phyloP scores from a whole-genome alignment of 768 basidiomycete genomes.

The Saitozyma podzolica region DNA sequence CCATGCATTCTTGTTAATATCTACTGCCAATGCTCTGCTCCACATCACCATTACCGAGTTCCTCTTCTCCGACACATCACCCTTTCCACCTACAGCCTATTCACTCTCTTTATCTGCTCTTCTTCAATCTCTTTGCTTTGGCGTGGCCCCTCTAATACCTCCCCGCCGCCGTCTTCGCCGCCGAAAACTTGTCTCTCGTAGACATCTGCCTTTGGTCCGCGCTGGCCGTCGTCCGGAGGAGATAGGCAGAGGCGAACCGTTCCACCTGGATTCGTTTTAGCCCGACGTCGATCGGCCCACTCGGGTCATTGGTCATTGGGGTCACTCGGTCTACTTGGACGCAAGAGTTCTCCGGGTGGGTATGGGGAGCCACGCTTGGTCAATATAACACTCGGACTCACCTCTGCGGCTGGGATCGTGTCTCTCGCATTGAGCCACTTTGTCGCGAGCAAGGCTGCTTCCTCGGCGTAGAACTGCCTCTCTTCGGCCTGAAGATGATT shows the following conservation, averaged over 20 bases:
- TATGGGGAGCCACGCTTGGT: too few species aligned
- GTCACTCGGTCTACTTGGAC: not conserved
- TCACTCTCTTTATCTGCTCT: too few species aligned
- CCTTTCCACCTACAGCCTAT: too few species aligned
- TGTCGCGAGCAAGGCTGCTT: slow-evolving; percentile 34
- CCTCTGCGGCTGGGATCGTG: slow-evolving; percentile 49
- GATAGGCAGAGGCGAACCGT: slow-evolving; percentile 31
- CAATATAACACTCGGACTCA: slow-evolving; percentile 11
- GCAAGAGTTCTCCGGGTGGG: too few species aligned
- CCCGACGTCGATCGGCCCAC: not conserved
- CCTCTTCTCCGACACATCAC: too few species aligned
- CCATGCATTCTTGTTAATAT: too few species aligned
- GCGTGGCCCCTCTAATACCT: slow-evolving; percentile 14
- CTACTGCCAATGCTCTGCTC: too few species aligned
- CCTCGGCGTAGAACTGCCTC: slow-evolving; percentile 46
- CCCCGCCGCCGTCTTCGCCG: slow-evolving; percentile 16
- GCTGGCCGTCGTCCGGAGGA: slow-evolving; percentile 14
- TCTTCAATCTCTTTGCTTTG: too few species aligned
- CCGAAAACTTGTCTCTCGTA: slow-evolving; percentile 13
- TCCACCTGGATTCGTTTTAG: slow-evolving; percentile 25
- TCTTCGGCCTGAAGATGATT: slow-evolving; percentile 54
- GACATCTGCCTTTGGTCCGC: slow-evolving; percentile 11
- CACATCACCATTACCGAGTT: too few species aligned
- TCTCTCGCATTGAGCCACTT: slow-evolving; percentile 45
- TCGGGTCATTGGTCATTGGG: not conserved